Evolutionary conservation across 2,329 filamentous ascomycete genomes (phyloP).

Genomic region (Botrytis fabae): DNA sequence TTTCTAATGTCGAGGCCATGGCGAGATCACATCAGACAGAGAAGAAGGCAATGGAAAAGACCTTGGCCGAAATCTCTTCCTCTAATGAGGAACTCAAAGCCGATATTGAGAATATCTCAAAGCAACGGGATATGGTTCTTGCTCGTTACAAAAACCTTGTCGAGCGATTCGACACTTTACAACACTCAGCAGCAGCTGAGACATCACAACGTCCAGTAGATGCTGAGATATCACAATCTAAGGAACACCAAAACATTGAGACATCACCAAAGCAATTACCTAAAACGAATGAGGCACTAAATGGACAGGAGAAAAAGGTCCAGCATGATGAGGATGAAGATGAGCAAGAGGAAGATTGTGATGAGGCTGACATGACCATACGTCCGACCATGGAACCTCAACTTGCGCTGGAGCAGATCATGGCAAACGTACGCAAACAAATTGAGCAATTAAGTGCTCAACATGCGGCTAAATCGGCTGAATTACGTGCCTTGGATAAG

Average conservation of each 20-base stretch:
- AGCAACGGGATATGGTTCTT: conserved; percentile 15
- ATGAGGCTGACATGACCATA: conserved; percentile 7
- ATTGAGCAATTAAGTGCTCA: conserved; percentile 14
- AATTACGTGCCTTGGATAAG: conserved; percentile 13
- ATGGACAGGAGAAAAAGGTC: not conserved
- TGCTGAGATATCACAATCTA: not conserved
- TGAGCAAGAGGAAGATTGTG: not conserved
- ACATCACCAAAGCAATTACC: not conserved
- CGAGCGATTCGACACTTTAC: conserved; percentile 10
- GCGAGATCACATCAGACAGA: not conserved
- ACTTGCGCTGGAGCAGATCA: conserved; percentile 10
- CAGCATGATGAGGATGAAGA: not conserved
- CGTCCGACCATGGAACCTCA: conserved; percentile 14
- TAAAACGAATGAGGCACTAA: not conserved
- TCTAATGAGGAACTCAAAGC: conserved; percentile 2
- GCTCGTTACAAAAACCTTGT: conserved; percentile 12
- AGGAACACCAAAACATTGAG: not conserved
- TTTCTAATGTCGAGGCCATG: not conserved
- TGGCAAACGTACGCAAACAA: conserved; percentile 10
- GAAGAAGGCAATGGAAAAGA: conserved; percentile 3
- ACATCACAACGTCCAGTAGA: not conserved
- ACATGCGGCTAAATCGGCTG: conserved; percentile 10
- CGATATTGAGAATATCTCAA: conserved; percentile 7
- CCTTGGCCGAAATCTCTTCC: not conserved
- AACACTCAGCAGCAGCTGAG: conserved; percentile 3